Evolutionary conservation across 2,329 filamentous ascomycete genomes (phyloP).

Genomic region (Akanthomyces muscarius): DNA sequence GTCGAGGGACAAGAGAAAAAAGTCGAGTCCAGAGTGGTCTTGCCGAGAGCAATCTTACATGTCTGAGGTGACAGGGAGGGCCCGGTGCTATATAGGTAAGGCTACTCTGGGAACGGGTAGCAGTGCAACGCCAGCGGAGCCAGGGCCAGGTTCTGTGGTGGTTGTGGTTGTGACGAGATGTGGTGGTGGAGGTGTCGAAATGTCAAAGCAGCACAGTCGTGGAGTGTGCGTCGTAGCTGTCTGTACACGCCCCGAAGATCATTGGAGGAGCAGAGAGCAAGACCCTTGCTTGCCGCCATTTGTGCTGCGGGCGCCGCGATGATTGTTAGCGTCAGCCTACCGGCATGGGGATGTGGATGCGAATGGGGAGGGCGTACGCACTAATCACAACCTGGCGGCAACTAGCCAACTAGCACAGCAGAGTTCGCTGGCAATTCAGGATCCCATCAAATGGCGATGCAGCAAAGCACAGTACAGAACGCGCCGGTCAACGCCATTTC

Average conservation of each 20-base stretch:
- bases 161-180: background rate
- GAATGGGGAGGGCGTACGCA: background rate
- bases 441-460: background rate
- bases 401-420: background rate
- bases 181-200: background rate
- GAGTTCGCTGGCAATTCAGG: background rate
- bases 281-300: too few species aligned
- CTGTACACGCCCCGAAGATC: background rate
- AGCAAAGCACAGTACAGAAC: background rate
- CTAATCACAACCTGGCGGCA: background rate
- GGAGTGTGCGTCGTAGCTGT: background rate
- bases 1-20: background rate
- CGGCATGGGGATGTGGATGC: background rate
- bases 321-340: background rate
- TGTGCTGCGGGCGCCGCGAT: background rate
- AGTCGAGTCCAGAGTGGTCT: background rate
- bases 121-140: background rate
- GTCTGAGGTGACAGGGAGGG: constrained; percentile 1
- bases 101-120: background rate
- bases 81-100: background rate
- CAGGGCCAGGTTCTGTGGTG: background rate
- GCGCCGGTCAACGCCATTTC: background rate
- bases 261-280: background rate
- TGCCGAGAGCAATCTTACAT: background rate
- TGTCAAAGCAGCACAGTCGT: background rate